These are phyloP conservation scores for Blastocystis sp. DNA, from an alignment of 352 stramenopile genomes.

Conservation along the genomic window DNA sequence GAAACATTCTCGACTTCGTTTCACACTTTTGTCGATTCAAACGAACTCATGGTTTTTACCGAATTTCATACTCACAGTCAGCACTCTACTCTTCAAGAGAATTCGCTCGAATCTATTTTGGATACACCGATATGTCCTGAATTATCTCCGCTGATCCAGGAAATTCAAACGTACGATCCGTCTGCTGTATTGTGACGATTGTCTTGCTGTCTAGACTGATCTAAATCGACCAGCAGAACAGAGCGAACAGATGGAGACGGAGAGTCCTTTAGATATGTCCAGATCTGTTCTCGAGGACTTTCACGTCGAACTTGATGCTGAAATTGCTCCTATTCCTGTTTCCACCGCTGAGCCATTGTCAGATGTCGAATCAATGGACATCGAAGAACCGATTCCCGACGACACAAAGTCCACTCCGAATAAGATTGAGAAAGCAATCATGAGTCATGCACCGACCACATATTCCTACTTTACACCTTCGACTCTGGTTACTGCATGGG, in stretches of 20 bases:
- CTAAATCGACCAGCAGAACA: not conserved
- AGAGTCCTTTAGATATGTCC: not conserved
- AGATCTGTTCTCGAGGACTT: not conserved
- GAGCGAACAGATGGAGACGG: not conserved
- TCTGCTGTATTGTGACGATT: not conserved
- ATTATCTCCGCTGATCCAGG: not conserved
- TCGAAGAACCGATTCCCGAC: not conserved
- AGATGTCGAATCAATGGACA: not conserved
- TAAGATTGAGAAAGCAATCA: not conserved
- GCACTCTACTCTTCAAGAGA: too few species aligned
- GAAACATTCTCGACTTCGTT: not conserved
- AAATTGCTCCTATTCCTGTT: slow-evolving; percentile 29
- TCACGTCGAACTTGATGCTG: not conserved
- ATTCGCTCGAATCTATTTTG: not conserved
- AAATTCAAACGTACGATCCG: not conserved
- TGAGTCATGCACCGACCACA: not conserved
- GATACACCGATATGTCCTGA: not conserved
- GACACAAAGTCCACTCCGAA: not conserved
- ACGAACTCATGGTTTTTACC: not conserved
- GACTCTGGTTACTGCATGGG: not conserved
- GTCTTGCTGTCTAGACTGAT: not conserved
- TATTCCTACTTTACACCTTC: not conserved
- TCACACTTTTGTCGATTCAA: not conserved
- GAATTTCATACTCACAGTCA: not conserved
- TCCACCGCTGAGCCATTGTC: not conserved